Conservation (phyloP, 2,329 filamentous ascomycete genomes). For the Sarocladium oryzae region DNA sequence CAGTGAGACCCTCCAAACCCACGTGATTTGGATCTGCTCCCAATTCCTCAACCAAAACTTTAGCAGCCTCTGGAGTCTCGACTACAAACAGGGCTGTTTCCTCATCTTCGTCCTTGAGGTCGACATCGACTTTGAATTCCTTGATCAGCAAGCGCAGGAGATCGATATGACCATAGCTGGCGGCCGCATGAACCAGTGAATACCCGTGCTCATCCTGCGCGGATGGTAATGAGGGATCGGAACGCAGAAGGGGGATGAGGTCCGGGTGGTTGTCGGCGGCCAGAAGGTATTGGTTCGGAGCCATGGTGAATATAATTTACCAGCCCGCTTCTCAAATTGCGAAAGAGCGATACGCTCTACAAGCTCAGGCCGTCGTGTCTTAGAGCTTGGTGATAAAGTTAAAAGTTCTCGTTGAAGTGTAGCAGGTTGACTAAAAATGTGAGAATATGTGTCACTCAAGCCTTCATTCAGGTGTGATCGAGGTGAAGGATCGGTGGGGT, state of each 20-base stretch:
- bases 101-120: conserved; percentile 81
- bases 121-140: conserved; percentile 71
- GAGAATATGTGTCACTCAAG: too few species aligned
- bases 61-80: conserved; percentile 73
- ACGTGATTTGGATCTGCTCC: conserved; percentile 57
- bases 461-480: too few species aligned
- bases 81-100: conserved; percentile 95
- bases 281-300: conserved; percentile 61
- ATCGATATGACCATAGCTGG: conserved; percentile 82
- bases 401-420: too few species aligned
- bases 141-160: conserved; percentile 69
- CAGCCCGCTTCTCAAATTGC: too few species aligned
- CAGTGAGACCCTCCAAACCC: conserved; percentile 72
- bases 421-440: too few species aligned
- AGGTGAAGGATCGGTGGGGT: too few species aligned
- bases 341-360: too few species aligned
- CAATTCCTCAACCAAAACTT: conserved; percentile 75
- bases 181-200: conserved; percentile 85
- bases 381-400: too few species aligned
- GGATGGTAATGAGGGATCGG: conserved; percentile 69
- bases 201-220: conserved; percentile 88
- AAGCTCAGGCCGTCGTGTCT: too few species aligned
- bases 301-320: conserved; percentile 30
- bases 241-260: conserved; percentile 67
- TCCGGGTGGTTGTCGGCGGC: conserved; percentile 75